Evolutionary conservation across 2,329 filamentous ascomycete genomes (phyloP), one percentile per base, ranked within the genome.

Genomic region (Aureobasidium subglaciale): DNA sequence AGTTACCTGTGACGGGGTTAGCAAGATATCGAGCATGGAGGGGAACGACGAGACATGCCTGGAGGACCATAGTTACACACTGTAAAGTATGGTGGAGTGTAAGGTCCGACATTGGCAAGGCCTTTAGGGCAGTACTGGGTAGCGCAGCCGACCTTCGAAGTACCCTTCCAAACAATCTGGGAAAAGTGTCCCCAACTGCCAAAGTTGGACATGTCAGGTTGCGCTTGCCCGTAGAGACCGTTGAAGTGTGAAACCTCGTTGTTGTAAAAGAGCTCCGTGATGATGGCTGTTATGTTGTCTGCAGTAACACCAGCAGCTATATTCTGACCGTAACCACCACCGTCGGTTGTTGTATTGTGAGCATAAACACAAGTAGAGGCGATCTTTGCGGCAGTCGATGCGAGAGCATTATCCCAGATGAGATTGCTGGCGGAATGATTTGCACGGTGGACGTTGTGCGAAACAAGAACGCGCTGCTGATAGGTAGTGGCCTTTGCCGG

Each of bases 191-290:
- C 89, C 79, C 81, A 90, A 4, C 66, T 62, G 53, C 83, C 74
- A 68, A 90, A 88, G 70, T 80, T 70, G 68, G 67, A 64, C 78
- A 82, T 82, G 65, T 80, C 71, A 24, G 87, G 86, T 67, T 75
- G 77, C 57, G 70, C 67, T 62, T 76, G 56, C 60, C 84, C 86
- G 66, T 86, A 93, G n/a, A 62, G 45, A 53, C 73, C 70, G 27
- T 67, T 64, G 57, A 78, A 78, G 71, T 78, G 84, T 60, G 68
- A 67, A 64, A 87, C 75, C 72, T 96, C 90, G 65, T 81, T 81
- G 70, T 93, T 89, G 81, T 96, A 96, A 89, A 93, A 96, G 73
- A 86, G 78, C 68, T 92, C 81, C 65, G 84, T 88, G 67, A 92
- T 84, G 62, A 86, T 83, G 60, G 80, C 76, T 53, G 83, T 81